Percentiles rank a stretch among this genome's conserved stretches.
Evolutionary conservation across 75 land plant species (phyloP).

Genomic region (Ceratopteris richardii): DNA sequence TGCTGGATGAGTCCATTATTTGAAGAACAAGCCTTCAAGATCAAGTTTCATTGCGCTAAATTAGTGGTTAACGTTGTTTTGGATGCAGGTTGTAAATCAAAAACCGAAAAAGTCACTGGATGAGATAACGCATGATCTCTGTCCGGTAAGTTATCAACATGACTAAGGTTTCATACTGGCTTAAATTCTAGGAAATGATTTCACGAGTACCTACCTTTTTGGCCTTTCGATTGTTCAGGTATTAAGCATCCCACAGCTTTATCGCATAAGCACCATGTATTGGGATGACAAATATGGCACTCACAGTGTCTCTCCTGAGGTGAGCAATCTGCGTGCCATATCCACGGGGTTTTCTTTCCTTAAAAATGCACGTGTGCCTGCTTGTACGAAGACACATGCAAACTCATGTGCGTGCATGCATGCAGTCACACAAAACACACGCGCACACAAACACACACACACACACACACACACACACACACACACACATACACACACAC

Average conservation of each 20-base stretch:
- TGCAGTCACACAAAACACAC: too few species aligned
- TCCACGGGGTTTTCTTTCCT: background rate
- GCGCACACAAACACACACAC: too few species aligned
- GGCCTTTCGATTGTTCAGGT: slow-evolving; percentile 23
- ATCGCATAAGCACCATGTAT: slow-evolving; percentile 61
- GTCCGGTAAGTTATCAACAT: slow-evolving; percentile 41
- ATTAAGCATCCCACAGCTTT: slow-evolving; percentile 52
- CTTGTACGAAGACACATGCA: slow-evolving; percentile 1
- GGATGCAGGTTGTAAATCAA: slow-evolving; percentile 75
- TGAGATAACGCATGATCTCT: slow-evolving; percentile 68
- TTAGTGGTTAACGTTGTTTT: background rate
- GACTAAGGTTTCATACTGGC: background rate
- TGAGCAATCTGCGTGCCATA: slow-evolving; percentile 1
- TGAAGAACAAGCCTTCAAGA: background rate
- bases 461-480: too few species aligned
- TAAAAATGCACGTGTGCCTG: background rate
- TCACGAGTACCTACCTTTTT: background rate
- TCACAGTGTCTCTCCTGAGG: slow-evolving; percentile 52
- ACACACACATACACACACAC: too few species aligned
- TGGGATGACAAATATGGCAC: slow-evolving; percentile 71
- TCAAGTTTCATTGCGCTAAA: background rate
- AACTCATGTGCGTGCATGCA: too few species aligned
- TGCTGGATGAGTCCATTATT: background rate
- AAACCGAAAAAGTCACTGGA: slow-evolving; percentile 65
- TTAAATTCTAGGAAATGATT: background rate